Percentiles rank a stretch among this genome's conserved stretches.
Evolutionary conservation across 768 basidiomycete species (phyloP).

Genomic region (Tricholoma matsutake): DNA sequence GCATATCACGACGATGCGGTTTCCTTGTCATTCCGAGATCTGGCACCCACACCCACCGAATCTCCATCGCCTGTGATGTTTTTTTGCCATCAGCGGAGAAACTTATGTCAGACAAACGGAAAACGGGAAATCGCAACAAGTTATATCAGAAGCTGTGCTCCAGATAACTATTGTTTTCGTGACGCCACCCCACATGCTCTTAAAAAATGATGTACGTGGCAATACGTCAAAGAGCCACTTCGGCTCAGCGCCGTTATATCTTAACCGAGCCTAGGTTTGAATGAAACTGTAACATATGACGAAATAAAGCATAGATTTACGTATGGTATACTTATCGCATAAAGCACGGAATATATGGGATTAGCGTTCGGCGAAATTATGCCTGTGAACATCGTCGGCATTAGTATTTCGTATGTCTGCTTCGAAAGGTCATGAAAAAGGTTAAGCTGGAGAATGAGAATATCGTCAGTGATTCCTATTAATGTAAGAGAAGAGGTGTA

Average conservation of each 20-base stretch:
- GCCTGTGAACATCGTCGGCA: too few relatives aligned
- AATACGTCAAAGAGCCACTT: not conserved
- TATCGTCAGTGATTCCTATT: too few relatives aligned
- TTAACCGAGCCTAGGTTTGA: not conserved
- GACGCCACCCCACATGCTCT: constrained; percentile 2
- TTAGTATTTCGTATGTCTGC: too few relatives aligned
- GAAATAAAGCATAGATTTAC: too few relatives aligned
- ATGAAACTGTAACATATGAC: not conserved
- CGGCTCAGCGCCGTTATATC: not conserved
- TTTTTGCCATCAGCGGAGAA: not conserved
- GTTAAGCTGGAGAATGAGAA: too few relatives aligned
- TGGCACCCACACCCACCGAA: not conserved
- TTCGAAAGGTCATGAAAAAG: too few relatives aligned
- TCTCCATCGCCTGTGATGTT: not conserved
- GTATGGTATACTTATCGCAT: too few relatives aligned
- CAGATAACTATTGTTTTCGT: not conserved
- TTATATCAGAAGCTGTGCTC: constrained; percentile 1
- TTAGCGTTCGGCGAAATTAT: too few relatives aligned
- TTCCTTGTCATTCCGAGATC: not conserved
- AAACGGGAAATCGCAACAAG: not conserved
- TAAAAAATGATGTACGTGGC: not conserved
- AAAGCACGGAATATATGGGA: too few relatives aligned
- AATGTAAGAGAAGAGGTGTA: not conserved
- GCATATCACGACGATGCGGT: not conserved
- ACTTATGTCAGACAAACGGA: not conserved